Percentiles rank a stretch among this genome's conserved stretches.
Evolutionary conservation across 2,329 filamentous ascomycete genomes (phyloP).

Genomic region (Xylaria sp.): DNA sequence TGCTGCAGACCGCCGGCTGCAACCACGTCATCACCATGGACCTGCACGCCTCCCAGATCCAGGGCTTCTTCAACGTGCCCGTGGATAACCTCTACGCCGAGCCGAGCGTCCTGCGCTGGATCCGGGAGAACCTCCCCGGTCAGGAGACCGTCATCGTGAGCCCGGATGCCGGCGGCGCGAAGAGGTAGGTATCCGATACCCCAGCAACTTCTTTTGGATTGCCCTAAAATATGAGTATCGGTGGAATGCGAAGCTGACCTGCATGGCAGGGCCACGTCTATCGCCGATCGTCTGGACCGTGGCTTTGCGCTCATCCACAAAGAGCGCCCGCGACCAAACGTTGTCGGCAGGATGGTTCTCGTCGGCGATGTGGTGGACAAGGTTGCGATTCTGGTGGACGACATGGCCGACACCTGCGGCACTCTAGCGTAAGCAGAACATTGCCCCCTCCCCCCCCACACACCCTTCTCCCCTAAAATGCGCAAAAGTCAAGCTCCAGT

Average conservation of each 20-base stretch:
- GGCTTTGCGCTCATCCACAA: constrained; percentile 96
- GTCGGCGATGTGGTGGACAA: constrained; percentile 91
- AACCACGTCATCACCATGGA: constrained; percentile 97
- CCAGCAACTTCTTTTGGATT: neutral
- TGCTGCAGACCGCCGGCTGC: constrained; percentile 93
- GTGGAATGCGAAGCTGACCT: neutral
- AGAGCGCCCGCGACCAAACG: constrained; percentile 82
- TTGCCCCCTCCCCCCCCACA: neutral
- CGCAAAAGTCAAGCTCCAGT: neutral
- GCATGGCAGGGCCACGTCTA: constrained; percentile 72
- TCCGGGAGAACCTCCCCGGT: constrained; percentile 79
- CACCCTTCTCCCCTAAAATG: neutral
- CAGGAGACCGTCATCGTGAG: constrained; percentile 91
- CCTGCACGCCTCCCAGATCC: constrained; percentile 89
- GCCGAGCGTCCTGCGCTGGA: constrained; percentile 89
- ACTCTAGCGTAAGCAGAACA: constrained; percentile 49
- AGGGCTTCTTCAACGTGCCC: constrained; percentile 89
- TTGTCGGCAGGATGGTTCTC: constrained; percentile 92
- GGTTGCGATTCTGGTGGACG: constrained; percentile 93
- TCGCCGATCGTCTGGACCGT: constrained; percentile 87
- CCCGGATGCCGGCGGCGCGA: constrained; percentile 92
- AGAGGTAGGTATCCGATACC: constrained; percentile 62
- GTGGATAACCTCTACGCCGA: constrained; percentile 87
- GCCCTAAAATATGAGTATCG: neutral
- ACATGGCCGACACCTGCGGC: constrained; percentile 97